Evolutionary conservation across 164 flowering plant species (phyloP).

Genomic region (Malania oleifera): DNA sequence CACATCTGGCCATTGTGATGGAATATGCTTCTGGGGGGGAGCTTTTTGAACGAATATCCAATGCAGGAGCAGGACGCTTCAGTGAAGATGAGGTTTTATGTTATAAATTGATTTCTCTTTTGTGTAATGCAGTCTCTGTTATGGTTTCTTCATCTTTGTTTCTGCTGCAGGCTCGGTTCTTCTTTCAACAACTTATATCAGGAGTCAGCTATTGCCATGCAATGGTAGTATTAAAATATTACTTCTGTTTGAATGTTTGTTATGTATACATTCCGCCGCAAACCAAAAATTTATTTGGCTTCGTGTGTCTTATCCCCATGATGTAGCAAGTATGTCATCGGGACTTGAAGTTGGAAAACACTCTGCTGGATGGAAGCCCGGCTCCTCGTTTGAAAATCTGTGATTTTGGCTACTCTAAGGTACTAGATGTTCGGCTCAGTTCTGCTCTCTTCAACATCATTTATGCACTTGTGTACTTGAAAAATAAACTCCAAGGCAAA

Average conservation of each 20-base stretch:
- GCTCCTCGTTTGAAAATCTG: conserved; percentile 73
- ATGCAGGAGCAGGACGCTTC: conserved; percentile 69
- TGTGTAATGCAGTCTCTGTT: background rate
- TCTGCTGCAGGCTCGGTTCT: conserved; percentile 56
- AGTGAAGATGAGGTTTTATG: conserved; percentile 68
- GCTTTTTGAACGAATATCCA: conserved; percentile 66
- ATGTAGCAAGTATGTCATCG: conserved; percentile 73
- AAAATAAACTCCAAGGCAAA: too few relatives aligned
- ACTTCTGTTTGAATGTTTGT: background rate
- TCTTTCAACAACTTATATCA: conserved; percentile 71
- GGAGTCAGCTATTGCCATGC: conserved; percentile 79
- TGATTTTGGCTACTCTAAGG: conserved; percentile 82
- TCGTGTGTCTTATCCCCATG: conserved; percentile 8
- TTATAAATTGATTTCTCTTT: background rate
- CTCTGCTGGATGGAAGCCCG: conserved; percentile 71
- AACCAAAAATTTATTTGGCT: conserved; percentile 4
- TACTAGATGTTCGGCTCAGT: too few relatives aligned
- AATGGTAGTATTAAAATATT: conserved; percentile 36
- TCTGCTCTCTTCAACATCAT: too few relatives aligned
- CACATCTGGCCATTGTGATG: conserved; percentile 82
- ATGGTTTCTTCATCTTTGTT: conserved; percentile 3
- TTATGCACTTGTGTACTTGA: too few relatives aligned
- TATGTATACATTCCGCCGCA: background rate
- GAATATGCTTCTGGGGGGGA: conserved; percentile 90
- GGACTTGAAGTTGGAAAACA: conserved; percentile 71